Base-by-base conservation (phyloP, 495 filamentous ascomycete genomes). In the Sporormia fimetaria region DNA sequence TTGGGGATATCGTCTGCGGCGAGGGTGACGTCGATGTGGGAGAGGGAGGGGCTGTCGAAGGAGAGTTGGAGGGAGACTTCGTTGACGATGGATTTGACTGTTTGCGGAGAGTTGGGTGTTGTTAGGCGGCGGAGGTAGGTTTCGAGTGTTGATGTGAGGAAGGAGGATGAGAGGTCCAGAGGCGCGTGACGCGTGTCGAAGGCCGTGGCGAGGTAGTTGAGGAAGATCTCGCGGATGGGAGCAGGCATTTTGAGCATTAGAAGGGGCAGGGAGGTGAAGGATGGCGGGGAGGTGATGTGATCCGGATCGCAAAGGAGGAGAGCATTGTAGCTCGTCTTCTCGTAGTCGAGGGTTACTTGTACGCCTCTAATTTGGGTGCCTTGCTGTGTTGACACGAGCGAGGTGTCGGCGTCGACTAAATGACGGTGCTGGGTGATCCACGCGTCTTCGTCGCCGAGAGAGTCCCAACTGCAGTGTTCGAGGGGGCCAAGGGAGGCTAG, bases 221-320 rank as follows among this genome's bases (percentile, higher is more conserved):
- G 33, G 33, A 62, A 47, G 21, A 48, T 42, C n/a, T 59, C 53
- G 6, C 57, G 52, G 10, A 62, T 35, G 2, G 53, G 25, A 4
- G 44, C 48, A 1, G 59, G 57, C 57, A 62, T 60, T 21, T 59
- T 57, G 28, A 55, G 38, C 23, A 60, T 34, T 11, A 62, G 41
- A 1, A 62, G 46, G 3, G 59, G 59, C 21, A 58, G 55, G 3
- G 50, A 44, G 8, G 54, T 61, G 34, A 57, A 59, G 24, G 28
- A 43, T 17, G 47, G 23, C 0, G 33, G 41, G 9, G 48, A 54
- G 4, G 49, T 14, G 5, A 45, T 44, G 9, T 25, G 25, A 5
- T 12, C 49, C 1, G 54, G 55, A 21, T 57, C 44, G 3, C 55
- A 47, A n/a, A 62, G 50, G 5, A 62, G 33, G 5, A 59, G 41